Conservation (phyloP, 257 asterid species). For the Marsdenia floribunda region DNA sequence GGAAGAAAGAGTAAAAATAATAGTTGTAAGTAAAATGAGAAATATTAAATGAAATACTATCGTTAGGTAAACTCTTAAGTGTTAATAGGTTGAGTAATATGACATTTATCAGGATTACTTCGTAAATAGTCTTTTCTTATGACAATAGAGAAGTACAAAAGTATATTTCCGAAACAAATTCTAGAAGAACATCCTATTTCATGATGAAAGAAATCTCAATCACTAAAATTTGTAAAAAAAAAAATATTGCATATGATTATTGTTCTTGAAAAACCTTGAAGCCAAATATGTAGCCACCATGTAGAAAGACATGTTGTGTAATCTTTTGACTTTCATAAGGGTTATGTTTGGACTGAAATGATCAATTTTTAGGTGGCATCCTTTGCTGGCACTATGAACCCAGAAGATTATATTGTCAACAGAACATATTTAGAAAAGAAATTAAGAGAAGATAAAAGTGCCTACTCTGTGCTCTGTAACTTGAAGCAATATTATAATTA, state of each 20-base stretch:
- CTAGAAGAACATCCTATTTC: not conserved
- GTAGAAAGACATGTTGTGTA: not conserved
- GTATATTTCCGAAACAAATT: not conserved
- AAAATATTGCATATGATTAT: not conserved
- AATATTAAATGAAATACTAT: not conserved
- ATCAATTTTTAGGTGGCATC: not conserved
- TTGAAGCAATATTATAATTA: not conserved
- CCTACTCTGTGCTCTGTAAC: not conserved
- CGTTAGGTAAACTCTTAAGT: not conserved
- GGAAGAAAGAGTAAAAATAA: not conserved
- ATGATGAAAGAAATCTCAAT: slow-evolving; percentile 1
- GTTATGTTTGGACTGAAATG: not conserved
- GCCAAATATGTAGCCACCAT: not conserved
- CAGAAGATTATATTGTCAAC: not conserved
- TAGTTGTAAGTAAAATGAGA: not conserved
- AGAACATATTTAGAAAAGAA: not conserved
- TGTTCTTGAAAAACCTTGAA: not conserved
- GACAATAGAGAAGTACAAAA: not conserved
- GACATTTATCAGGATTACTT: not conserved
- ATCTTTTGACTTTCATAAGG: not conserved
- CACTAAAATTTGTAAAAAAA: not conserved
- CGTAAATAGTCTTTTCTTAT: not conserved
- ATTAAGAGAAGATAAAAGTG: not conserved
- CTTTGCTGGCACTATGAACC: not conserved
- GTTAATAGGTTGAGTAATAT: not conserved